Evolutionary conservation across 2,329 filamentous ascomycete species (phyloP).

Genomic region (Aureobasidium sp.): DNA sequence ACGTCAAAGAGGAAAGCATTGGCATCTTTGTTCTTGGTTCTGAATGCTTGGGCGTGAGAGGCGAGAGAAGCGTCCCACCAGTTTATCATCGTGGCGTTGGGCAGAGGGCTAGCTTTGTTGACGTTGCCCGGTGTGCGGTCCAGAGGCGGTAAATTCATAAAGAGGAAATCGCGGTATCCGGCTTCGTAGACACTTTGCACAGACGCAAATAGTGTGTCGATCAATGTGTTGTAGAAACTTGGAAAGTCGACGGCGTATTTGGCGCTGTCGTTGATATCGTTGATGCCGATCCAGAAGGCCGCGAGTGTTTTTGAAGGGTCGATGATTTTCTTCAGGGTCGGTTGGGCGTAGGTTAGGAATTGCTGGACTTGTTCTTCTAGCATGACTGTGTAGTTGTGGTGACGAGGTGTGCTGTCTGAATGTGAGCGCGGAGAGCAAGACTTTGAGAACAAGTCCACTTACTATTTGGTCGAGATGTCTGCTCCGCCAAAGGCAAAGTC

Average conservation of each 20-base stretch:
- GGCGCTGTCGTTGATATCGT: slow-evolving; percentile 48
- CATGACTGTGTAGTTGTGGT: slow-evolving; percentile 38
- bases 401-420: slow-evolving; percentile 19
- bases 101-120: slow-evolving; percentile 29
- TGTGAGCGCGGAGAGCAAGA: slow-evolving; percentile 25
- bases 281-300: slow-evolving; percentile 49
- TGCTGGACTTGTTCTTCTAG: slow-evolving; percentile 46
- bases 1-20: slow-evolving; percentile 41
- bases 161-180: slow-evolving; percentile 42
- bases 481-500: slow-evolving; percentile 51
- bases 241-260: slow-evolving; percentile 26
- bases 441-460: slow-evolving; percentile 1
- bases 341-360: slow-evolving; percentile 41
- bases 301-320: slow-evolving; percentile 39
- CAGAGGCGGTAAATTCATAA: slow-evolving; percentile 47
- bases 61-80: slow-evolving; percentile 40
- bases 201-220: slow-evolving; percentile 35
- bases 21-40: slow-evolving; percentile 26
- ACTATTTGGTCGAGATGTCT: slow-evolving; percentile 41
- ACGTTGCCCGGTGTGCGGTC: slow-evolving; percentile 40
- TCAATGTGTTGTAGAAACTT: slow-evolving; percentile 40
- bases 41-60: slow-evolving; percentile 32
- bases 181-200: slow-evolving; percentile 36
- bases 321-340: slow-evolving; percentile 30
- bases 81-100: slow-evolving; percentile 41